Conservation (phyloP, 2,329 filamentous ascomycete genomes). For the Pseudogymnoascus sp. region DNA sequence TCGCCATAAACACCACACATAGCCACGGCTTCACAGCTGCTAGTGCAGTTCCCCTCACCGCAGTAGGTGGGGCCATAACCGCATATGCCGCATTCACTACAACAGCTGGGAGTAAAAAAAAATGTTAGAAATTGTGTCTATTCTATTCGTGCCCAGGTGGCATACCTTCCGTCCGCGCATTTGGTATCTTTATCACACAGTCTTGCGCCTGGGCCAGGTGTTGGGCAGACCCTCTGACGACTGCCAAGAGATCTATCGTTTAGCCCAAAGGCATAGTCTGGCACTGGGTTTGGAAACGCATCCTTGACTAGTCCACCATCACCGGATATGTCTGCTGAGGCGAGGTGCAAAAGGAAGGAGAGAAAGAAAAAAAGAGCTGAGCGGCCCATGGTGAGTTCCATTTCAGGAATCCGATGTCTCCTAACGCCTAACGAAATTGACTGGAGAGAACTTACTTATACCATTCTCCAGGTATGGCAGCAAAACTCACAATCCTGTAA, state of each 20-base stretch:
- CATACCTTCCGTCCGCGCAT: neutral
- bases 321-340: neutral
- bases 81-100: slow-evolving; percentile 5
- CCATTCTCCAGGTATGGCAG: neutral
- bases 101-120: neutral
- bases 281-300: neutral
- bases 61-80: slow-evolving; percentile 21
- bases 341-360: neutral
- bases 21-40: slow-evolving; percentile 26
- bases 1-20: slow-evolving; percentile 27
- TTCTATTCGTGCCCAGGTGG: neutral
- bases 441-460: neutral
- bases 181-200: neutral
- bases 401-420: neutral
- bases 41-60: slow-evolving; percentile 21
- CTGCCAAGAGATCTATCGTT: neutral
- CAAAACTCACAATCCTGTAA: neutral
- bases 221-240: neutral
- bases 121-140: neutral
- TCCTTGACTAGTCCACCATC: neutral
- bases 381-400: neutral
- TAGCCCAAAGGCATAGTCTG: neutral
- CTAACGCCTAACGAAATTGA: neutral
- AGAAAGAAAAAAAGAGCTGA: neutral
- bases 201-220: neutral